Evolutionary conservation across 2,329 filamentous ascomycete genomes (phyloP), one percentile per base, ranked within the genome.

Genomic region (Parascedosporium putredinis): DNA sequence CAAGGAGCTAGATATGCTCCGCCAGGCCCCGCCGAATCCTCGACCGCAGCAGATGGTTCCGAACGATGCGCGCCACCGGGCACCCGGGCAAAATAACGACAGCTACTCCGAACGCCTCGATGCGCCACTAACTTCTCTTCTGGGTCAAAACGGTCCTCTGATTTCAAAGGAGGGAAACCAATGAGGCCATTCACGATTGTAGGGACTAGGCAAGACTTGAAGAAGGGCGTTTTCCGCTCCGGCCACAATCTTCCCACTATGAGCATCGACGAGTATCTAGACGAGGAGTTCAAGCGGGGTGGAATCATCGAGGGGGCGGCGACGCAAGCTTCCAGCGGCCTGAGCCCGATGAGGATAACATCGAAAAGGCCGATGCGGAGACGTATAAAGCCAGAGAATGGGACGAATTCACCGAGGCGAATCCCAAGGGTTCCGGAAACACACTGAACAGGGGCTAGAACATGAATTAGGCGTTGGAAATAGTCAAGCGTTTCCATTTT

Each of bases 261-360:
- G 93, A 87, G 81, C 1, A 96, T 98, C 54, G 93, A 98, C 58
- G 93, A 98, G 69, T 98, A 97, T 61, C 73, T 98, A 14, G 93
- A 94, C 48, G 91, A 97, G 66, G 93, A 97, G 70, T 78, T 78
- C 60, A 77, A 79, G 56, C 74, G 86, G 54, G 93, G 93, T 14
- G 88, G 88, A 18, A 90, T 98, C 52, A 87, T 97, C 50, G 86
- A 96, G 61, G 90, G 31, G 89, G 89, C 25, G 90, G 90, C 16
- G 86, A 86, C 59, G 79, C 84, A 55, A 86, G 82, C 57, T 79
- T 77, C 14, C 69, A 79, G 23, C 73, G 75, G 55, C 78, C 82
- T 2, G 83, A 88, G 63, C 78, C 86, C 5, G 86, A 98, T 62
- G 93, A 97, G 69, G 93, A 98, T 63, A 80, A 97, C 62, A 69